Evolutionary conservation across 108 stramenopile genomes (phyloP).

Genomic region (Seminavis robusta): DNA sequence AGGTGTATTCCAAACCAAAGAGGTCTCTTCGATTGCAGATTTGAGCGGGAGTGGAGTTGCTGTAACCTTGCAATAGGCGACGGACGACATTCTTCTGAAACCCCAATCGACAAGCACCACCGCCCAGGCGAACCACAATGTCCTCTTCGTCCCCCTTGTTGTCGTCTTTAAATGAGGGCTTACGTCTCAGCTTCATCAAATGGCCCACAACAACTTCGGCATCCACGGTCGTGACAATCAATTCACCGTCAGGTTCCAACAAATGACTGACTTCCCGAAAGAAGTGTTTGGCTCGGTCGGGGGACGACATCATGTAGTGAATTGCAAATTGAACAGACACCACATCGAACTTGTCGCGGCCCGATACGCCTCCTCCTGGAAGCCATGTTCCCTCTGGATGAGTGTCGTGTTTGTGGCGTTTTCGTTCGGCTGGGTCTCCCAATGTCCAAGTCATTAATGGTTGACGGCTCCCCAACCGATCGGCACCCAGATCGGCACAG

Average conservation of each 20-base stretch:
- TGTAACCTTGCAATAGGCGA: constrained; percentile 44
- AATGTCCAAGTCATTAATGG: no score
- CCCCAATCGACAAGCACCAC: constrained; percentile 66
- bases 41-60: background rate
- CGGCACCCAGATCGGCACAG: constrained; percentile 84
- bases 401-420: constrained; percentile 39
- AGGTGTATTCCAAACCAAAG: constrained; percentile 86
- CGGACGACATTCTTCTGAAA: constrained; percentile 57
- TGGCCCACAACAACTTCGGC: constrained; percentile 73
- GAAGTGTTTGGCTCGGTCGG: constrained; percentile 79
- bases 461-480: constrained; percentile 75
- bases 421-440: constrained; percentile 50
- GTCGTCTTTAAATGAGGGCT: constrained; percentile 69
- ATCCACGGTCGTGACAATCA: constrained; percentile 96
- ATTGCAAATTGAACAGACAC: constrained; percentile 98
- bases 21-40: constrained; percentile 34
- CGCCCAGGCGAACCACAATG: constrained; percentile 44
- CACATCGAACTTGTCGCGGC: constrained; percentile 82
- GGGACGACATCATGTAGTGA: constrained; percentile 96
- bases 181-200: constrained; percentile 69
- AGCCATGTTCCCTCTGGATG: constrained; percentile 55
- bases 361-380: constrained; percentile 72
- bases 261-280: constrained; percentile 87
- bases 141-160: constrained; percentile 30
- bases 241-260: constrained; percentile 83